Conservation (phyloP, 345 rosid species). For the Corchorus capsularis region DNA sequence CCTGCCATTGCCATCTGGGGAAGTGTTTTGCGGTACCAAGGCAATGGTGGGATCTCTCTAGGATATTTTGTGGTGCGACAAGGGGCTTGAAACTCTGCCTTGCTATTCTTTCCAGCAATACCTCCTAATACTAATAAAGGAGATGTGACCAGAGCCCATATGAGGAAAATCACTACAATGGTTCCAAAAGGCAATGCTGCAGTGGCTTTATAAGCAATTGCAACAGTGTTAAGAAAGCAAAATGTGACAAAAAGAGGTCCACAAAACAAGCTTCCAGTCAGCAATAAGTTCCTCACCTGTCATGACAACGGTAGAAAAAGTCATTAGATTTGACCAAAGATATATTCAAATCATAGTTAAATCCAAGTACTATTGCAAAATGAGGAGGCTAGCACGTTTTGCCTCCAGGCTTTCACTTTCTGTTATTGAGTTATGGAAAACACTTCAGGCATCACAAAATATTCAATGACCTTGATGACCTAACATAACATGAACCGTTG, state of each 20-base stretch:
- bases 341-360: background rate
- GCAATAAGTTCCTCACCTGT: slow-evolving; percentile 50
- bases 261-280: slow-evolving; percentile 48
- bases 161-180: slow-evolving; percentile 51
- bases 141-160: slow-evolving; percentile 51
- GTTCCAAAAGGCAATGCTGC: slow-evolving; percentile 59
- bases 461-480: too few species aligned
- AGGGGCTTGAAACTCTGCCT: slow-evolving; percentile 58
- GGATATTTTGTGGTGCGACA: slow-evolving; percentile 57
- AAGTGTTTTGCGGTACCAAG: slow-evolving; percentile 47
- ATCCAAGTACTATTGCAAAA: background rate
- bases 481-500: too few species aligned
- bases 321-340: background rate
- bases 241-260: slow-evolving; percentile 52
- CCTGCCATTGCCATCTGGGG: slow-evolving; percentile 68
- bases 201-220: slow-evolving; percentile 50
- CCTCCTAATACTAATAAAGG: slow-evolving; percentile 57
- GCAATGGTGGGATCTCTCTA: slow-evolving; percentile 52
- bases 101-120: slow-evolving; percentile 57
- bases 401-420: background rate
- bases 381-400: background rate
- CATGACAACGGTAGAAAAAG: background rate
- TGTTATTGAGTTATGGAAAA: too few species aligned
- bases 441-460: too few species aligned
- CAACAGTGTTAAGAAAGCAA: slow-evolving; percentile 52